A percentile compares a stretch with the other conserved stretches of the same genome.
phyloP scores from a whole-genome alignment of 441 rosid genomes.

The Corymbia citriodora region DNA sequence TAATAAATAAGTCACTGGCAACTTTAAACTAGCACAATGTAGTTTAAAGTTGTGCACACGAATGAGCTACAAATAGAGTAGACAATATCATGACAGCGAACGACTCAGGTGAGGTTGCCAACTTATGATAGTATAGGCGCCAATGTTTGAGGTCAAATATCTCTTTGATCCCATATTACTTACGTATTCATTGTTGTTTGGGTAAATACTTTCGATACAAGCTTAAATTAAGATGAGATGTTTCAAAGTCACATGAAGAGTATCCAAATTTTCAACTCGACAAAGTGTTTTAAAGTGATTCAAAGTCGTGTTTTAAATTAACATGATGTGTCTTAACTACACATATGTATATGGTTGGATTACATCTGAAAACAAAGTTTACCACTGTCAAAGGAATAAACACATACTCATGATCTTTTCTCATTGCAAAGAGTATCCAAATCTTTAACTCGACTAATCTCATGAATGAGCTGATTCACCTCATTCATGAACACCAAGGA shows the following conservation, averaged over 20 bases:
- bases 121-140: background rate
- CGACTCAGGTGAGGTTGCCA: background rate
- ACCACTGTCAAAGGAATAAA: background rate
- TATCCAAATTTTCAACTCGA: background rate
- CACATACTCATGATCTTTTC: background rate
- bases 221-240: background rate
- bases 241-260: background rate
- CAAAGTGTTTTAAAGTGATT: background rate
- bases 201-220: background rate
- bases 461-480: background rate
- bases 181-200: background rate
- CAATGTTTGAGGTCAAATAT: background rate
- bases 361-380: background rate
- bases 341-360: background rate
- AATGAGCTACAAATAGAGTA: background rate
- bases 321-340: background rate
- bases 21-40: background rate
- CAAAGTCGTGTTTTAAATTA: background rate
- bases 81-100: background rate
- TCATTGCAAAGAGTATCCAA: background rate
- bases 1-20: background rate
- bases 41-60: background rate
- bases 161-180: background rate
- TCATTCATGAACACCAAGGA: background rate
- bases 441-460: background rate